Evolutionary conservation across 1,284 basidiomycete species (phyloP).

Genomic region (Ceraceosorus bombacis): DNA sequence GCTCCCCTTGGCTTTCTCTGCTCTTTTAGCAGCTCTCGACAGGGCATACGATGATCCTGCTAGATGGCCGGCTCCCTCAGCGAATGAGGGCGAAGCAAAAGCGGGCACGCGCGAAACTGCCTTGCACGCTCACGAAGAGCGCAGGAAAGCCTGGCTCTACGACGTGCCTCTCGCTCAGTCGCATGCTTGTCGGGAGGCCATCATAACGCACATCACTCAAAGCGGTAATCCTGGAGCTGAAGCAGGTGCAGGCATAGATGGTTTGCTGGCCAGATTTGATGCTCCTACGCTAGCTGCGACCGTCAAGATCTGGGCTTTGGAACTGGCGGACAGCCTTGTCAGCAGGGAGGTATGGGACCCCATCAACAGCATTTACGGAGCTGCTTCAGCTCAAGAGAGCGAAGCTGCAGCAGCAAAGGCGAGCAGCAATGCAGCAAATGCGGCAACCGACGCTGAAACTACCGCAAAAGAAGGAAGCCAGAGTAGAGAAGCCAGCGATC

Average conservation of each 20-base stretch:
- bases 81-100: constrained; percentile 4
- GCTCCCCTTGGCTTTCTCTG: constrained; percentile 67
- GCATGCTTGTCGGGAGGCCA: constrained; percentile 14
- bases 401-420: constrained; percentile 19
- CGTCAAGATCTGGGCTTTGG: constrained; percentile 65
- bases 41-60: constrained; percentile 60
- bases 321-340: constrained; percentile 29
- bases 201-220: constrained; percentile 7
- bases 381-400: constrained; percentile 32
- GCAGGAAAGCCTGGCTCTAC: constrained; percentile 85
- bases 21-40: constrained; percentile 61
- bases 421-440: background rate
- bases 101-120: constrained; percentile 3
- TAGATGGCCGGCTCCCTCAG: constrained; percentile 23
- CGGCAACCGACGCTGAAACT: constrained; percentile 1
- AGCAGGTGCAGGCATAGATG: constrained; percentile 52
- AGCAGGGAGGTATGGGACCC: constrained; percentile 38
- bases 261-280: constrained; percentile 68
- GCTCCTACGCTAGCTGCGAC: constrained; percentile 74
- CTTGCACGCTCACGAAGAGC: constrained; percentile 55
- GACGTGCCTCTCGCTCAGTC: constrained; percentile 52
- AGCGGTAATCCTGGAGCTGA: constrained; percentile 9
- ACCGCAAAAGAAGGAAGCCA: background rate
- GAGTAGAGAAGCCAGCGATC: background rate
- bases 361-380: constrained; percentile 37